Conservation (phyloP, 1,139 yeast genomes). For the Candida freyschussii region DNA sequence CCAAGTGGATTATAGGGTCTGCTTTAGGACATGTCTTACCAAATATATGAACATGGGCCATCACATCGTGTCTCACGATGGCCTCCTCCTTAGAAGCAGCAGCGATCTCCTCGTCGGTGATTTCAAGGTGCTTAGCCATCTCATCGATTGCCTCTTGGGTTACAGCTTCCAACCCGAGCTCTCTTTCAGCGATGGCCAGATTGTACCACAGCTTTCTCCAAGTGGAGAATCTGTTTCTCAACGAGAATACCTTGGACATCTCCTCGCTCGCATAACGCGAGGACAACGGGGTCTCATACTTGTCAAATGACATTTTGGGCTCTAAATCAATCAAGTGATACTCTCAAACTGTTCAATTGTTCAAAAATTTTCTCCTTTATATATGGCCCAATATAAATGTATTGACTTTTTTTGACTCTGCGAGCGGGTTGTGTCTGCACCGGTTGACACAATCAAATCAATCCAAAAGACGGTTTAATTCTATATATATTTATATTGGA, state of each 20-base stretch:
- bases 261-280: conserved; percentile 97
- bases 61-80: conserved; percentile 97
- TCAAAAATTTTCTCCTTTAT: too few relatives aligned
- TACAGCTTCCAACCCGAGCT: conserved; percentile 78
- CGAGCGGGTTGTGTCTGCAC: too few relatives aligned
- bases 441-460: too few relatives aligned
- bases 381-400: too few relatives aligned
- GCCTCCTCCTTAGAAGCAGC: conserved; percentile 93
- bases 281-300: conserved; percentile 87
- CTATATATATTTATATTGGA: too few relatives aligned
- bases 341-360: too few relatives aligned
- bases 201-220: conserved; percentile 98
- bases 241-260: conserved; percentile 88
- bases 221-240: conserved; percentile 91
- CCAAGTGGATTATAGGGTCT: conserved; percentile 95
- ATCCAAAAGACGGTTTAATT: too few relatives aligned
- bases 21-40: conserved; percentile 94
- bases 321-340: too few relatives aligned
- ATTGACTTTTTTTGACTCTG: too few relatives aligned
- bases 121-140: conserved; percentile 69
- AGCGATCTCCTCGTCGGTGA: conserved; percentile 89
- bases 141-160: conserved; percentile 88
- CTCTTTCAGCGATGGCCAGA: conserved; percentile 92
- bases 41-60: conserved; percentile 97
- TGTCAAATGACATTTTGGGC: conserved; percentile 41